Evolutionary conservation across 2,329 filamentous ascomycete genomes (phyloP).

Genomic region (Penicillium sp.): DNA sequence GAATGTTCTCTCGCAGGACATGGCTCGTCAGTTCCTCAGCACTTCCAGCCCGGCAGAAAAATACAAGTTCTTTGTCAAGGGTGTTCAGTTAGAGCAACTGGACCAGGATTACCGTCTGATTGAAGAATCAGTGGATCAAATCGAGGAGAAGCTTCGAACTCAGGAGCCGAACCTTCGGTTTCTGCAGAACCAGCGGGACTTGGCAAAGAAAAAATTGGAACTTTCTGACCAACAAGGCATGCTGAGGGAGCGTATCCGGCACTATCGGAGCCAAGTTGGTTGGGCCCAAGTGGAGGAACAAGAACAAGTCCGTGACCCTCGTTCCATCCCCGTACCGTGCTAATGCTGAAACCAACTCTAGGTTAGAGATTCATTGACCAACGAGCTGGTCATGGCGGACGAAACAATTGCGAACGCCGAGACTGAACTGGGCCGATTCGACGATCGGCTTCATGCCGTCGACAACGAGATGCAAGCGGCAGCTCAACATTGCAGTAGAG

Average conservation of each 20-base stretch:
- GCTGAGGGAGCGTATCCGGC: constrained; percentile 62
- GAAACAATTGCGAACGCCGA: constrained; percentile 54
- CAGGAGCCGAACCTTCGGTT: constrained; percentile 65
- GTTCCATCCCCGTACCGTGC: not conserved
- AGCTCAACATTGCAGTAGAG: constrained; percentile 46
- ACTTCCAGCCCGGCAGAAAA: constrained; percentile 79
- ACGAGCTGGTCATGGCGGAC: constrained; percentile 40
- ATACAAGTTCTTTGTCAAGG: constrained; percentile 94
- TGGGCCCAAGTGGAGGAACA: constrained; percentile 84
- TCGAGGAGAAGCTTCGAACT: constrained; percentile 63
- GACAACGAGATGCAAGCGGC: constrained; percentile 44
- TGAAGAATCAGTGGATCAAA: constrained; percentile 74
- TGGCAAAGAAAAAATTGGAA: constrained; percentile 66
- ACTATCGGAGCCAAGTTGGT: constrained; percentile 68
- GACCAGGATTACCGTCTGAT: constrained; percentile 89
- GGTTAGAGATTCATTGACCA: constrained; percentile 39
- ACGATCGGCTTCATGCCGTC: constrained; percentile 49
- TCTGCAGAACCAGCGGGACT: constrained; percentile 61
- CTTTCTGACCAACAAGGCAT: constrained; percentile 66
- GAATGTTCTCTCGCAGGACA: constrained; percentile 93
- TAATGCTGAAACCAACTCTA: constrained; percentile 22
- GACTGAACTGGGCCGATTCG: constrained; percentile 47
- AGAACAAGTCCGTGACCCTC: constrained; percentile 54
- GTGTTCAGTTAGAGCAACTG: constrained; percentile 88
- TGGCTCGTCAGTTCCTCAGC: constrained; percentile 89